These are phyloP conservation scores for Eustoma russellianum DNA, from an alignment of 257 asterid species.

Conservation along the genomic window DNA sequence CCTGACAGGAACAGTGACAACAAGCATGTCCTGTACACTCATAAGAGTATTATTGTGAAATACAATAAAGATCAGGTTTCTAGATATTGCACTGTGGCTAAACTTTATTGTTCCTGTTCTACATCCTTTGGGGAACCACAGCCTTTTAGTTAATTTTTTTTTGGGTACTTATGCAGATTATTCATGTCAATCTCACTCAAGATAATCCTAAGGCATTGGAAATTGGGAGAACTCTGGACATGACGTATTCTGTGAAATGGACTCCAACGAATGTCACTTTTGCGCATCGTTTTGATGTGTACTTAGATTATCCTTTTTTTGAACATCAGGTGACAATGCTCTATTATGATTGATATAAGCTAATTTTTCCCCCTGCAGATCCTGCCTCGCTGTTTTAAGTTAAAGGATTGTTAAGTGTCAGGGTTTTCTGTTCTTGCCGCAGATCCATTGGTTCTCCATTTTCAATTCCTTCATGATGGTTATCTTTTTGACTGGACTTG, in stretches of 20 bases:
- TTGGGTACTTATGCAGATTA: conserved; percentile 47
- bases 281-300: conserved; percentile 93
- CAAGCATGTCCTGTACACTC: conserved; percentile 45
- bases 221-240: conserved; percentile 56
- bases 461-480: conserved; percentile 99
- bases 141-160: conserved; percentile 8
- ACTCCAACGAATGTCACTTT: conserved; percentile 62
- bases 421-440: conserved; percentile 18
- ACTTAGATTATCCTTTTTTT: conserved; percentile 92
- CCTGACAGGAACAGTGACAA: conserved; percentile 40
- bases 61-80: conserved; percentile 50
- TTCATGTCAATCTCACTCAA: conserved; percentile 93
- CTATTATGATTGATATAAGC: not conserved
- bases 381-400: not conserved
- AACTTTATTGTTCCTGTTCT: not conserved
- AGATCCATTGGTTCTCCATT: conserved; percentile 98
- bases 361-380: too few relatives aligned
- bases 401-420: not conserved
- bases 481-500: conserved; percentile 93
- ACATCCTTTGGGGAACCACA: conserved; percentile 2
- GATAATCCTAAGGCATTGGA: conserved; percentile 75
- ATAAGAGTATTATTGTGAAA: conserved; percentile 35
- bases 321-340: conserved; percentile 79
- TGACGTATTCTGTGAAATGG: conserved; percentile 96
- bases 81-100: conserved; percentile 3